Conservation (phyloP, 805 yeast species). For the Wickerhamiella vanderwaltii region DNA sequence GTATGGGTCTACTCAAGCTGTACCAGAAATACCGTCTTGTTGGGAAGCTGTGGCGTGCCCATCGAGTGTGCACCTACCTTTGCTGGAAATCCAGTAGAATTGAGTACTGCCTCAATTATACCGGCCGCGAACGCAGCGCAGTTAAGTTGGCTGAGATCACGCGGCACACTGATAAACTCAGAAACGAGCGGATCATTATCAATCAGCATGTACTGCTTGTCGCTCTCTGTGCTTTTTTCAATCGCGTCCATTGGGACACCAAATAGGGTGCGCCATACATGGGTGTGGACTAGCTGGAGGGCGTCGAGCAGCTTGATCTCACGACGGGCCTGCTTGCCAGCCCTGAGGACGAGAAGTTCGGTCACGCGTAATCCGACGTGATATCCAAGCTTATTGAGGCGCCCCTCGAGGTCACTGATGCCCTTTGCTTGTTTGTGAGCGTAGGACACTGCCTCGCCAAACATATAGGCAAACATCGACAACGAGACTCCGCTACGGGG, state of each 20-base stretch:
- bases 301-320: slow-evolving; percentile 55
- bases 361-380: slow-evolving; percentile 60
- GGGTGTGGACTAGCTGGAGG: slow-evolving; percentile 57
- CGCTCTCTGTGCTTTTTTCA: slow-evolving; percentile 57
- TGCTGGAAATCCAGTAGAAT: slow-evolving; percentile 59
- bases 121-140: slow-evolving; percentile 82
- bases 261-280: slow-evolving; percentile 62
- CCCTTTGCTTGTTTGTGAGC: slow-evolving; percentile 50
- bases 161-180: slow-evolving; percentile 65
- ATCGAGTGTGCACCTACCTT: slow-evolving; percentile 74
- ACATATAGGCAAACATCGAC: slow-evolving; percentile 55
- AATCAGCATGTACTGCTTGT: slow-evolving; percentile 64
- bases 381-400: slow-evolving; percentile 64
- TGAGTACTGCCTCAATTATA: slow-evolving; percentile 69
- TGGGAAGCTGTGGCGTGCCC: slow-evolving; percentile 44
- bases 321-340: slow-evolving; percentile 53
- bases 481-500: slow-evolving; percentile 55
- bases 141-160: slow-evolving; percentile 62
- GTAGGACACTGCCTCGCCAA: slow-evolving; percentile 58
- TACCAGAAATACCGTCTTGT: slow-evolving; percentile 62
- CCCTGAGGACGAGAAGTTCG: slow-evolving; percentile 58
- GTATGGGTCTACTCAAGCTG: slow-evolving; percentile 38
- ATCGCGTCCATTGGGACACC: slow-evolving; percentile 63
- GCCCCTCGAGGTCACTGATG: slow-evolving; percentile 46
- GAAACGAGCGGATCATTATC: slow-evolving; percentile 63